Base-by-base conservation (phyloP, 345 rosid species). In the Eutrema yunnanense region DNA sequence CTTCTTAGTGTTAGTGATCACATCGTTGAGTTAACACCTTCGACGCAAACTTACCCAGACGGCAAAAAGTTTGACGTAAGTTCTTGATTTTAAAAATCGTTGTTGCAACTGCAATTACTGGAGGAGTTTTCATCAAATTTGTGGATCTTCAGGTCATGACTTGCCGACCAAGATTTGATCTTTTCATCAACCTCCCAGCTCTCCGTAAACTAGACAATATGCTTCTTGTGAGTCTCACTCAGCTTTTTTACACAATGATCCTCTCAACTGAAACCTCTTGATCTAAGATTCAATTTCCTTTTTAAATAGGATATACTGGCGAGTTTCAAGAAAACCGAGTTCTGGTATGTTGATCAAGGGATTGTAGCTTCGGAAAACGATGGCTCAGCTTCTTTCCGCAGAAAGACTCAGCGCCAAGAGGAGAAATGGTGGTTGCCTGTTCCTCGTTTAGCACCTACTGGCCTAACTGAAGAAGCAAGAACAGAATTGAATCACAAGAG, bases 401-500 rank as follows among this genome's bases (percentile, higher is more conserved):
- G 79, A 76, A 78, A 84, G 47, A 57, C 92, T 72, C 97, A 86
- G 66, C 88, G 97, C 10, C 98, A 92, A 72, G 97, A 92, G 56
- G 99, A 96, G 77, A 96, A 96, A 78, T 96, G 99, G 99, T 96
- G 99, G 99, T 80, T 96, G 5, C 99, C 99, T 6, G 96, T 92
- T 27, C 99, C 99, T 29, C 97, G 95, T 27, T 87, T 96, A 42
- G 92, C 94, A 72, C 63, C 91, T 2, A 81, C 83, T 32, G 99
- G 99, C 60, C 91, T 96, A 4, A 73, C 80, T n/a, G 92, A 92
- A 73, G 75, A 77, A 67, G 87, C 96, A 32, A 87, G 92, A 81
- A 96, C 83, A 80, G 88, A 92, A 41, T 54, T 96, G 80, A 81
- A 81, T 62, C 92, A 88, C 70, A 88, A 79, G 10, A 85, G 92